These are phyloP conservation scores for Larix kaempferi DNA, from an alignment of 75 land plant genomes.

Conservation along the genomic window DNA sequence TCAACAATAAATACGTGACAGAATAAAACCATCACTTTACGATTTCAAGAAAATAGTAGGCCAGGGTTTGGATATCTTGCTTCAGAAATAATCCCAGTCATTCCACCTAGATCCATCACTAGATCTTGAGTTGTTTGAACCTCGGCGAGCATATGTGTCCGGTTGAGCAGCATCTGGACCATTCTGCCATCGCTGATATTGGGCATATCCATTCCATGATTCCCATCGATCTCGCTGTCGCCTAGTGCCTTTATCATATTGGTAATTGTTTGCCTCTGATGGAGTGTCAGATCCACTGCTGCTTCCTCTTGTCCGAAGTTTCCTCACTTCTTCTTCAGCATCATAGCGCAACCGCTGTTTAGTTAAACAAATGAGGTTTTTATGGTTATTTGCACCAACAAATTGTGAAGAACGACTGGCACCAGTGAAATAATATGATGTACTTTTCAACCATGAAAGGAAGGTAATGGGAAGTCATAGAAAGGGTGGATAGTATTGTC, in stretches of 20 bases:
- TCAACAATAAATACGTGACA: background rate
- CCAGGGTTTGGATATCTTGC: background rate
- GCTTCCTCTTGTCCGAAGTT: slow-evolving; percentile 39
- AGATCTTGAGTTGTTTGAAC: background rate
- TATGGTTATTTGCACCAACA: background rate
- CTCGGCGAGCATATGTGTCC: slow-evolving; percentile 5
- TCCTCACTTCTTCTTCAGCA: slow-evolving; percentile 68
- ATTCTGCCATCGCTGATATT: slow-evolving; percentile 51
- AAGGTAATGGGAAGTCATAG: background rate
- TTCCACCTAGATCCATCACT: slow-evolving; percentile 4
- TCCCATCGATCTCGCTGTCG: slow-evolving; percentile 56
- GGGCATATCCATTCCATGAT: slow-evolving; percentile 42
- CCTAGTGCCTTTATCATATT: slow-evolving; percentile 31
- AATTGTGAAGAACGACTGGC: background rate
- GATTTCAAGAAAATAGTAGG: background rate
- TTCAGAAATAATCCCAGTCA: slow-evolving; percentile 5
- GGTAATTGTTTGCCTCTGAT: slow-evolving; percentile 33
- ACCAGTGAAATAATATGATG: background rate
- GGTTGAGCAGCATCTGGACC: slow-evolving; percentile 38
- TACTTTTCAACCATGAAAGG: background rate
- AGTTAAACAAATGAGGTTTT: background rate
- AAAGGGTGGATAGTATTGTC: background rate
- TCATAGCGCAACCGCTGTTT: slow-evolving; percentile 81
- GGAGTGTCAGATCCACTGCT: slow-evolving; percentile 19
- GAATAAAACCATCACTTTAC: background rate